Evolutionary conservation across 2,329 filamentous ascomycete genomes (phyloP).

Genomic region (Verticillium zaregamsianum): DNA sequence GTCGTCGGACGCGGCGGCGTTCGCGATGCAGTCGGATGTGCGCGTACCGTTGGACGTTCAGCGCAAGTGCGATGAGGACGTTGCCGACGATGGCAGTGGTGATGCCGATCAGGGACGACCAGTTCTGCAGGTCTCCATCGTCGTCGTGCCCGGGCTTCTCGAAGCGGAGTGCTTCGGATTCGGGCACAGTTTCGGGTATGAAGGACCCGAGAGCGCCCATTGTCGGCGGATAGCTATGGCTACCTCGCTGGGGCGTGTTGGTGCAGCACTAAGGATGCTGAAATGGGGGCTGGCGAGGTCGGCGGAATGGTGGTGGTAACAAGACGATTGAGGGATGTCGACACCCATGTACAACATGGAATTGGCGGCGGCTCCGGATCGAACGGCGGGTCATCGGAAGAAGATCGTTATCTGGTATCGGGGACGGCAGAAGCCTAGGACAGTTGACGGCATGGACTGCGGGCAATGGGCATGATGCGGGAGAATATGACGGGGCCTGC

Average conservation of each 20-base stretch:
- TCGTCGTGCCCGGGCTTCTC: slow-evolving; percentile 19
- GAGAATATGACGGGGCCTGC: neutral
- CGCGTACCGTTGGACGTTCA: slow-evolving; percentile 95
- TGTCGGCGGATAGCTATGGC: neutral
- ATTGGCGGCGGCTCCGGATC: neutral
- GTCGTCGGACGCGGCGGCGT: slow-evolving; percentile 53
- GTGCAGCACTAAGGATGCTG: neutral
- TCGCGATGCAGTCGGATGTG: slow-evolving; percentile 80
- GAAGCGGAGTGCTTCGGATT: neutral
- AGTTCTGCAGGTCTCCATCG: slow-evolving; percentile 56
- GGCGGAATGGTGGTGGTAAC: neutral
- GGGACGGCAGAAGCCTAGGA: neutral
- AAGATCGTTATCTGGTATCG: neutral
- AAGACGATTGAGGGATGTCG: neutral
- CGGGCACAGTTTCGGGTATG: neutral
- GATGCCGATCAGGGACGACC: slow-evolving; percentile 95
- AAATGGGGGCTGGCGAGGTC: neutral
- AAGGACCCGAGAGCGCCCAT: neutral
- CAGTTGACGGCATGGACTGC: neutral
- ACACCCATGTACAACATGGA: neutral
- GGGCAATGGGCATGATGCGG: neutral
- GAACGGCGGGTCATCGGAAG: neutral
- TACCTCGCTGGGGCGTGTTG: neutral
- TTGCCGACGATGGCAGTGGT: slow-evolving; percentile 90
- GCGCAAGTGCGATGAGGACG: slow-evolving; percentile 86